Evolutionary conservation across 2,329 filamentous ascomycete genomes (phyloP).

Genomic region (Decorospora gaudefroyi): DNA sequence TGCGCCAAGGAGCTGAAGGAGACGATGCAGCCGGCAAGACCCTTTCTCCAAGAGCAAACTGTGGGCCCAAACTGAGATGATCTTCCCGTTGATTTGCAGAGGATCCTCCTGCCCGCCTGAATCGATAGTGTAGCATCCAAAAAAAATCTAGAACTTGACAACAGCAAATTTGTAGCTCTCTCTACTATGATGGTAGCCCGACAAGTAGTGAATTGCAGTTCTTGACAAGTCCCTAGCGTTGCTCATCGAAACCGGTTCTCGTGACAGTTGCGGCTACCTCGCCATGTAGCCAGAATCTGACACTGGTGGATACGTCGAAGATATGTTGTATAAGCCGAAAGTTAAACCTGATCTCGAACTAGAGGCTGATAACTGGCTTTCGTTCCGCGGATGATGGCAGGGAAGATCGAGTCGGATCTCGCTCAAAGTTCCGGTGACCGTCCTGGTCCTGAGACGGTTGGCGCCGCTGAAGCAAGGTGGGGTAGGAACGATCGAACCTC

Average conservation of each 20-base stretch:
- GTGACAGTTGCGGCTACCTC: constrained; percentile 1
- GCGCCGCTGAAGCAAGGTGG: too few relatives aligned
- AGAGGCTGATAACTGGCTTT: neutral
- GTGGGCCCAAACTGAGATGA: constrained; percentile 11
- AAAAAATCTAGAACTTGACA: constrained; percentile 10
- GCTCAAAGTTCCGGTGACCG: constrained; percentile 1
- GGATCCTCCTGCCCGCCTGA: constrained; percentile 4
- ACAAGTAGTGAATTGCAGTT: neutral
- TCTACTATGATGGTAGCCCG: too few relatives aligned
- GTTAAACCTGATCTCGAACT: neutral
- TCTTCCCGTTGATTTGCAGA: constrained; percentile 18
- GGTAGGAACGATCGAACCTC: constrained; percentile 3
- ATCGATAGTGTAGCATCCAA: constrained; percentile 23
- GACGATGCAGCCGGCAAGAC: constrained; percentile 9
- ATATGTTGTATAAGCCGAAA: neutral
- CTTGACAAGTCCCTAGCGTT: constrained; percentile 1
- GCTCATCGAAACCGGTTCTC: constrained; percentile 10
- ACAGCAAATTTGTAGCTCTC: neutral
- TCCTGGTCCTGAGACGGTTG: too few relatives aligned
- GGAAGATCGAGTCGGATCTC: constrained; percentile 2
- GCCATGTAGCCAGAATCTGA: neutral
- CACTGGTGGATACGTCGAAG: neutral
- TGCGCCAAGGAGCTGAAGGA: constrained; percentile 9
- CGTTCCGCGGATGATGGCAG: neutral
- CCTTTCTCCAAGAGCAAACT: constrained; percentile 11